A percentile compares a stretch with the other conserved stretches of the same genome.
Evolutionary conservation across 2,329 filamentous ascomycete genomes (phyloP).

Genomic region (Monilinia polystroma): DNA sequence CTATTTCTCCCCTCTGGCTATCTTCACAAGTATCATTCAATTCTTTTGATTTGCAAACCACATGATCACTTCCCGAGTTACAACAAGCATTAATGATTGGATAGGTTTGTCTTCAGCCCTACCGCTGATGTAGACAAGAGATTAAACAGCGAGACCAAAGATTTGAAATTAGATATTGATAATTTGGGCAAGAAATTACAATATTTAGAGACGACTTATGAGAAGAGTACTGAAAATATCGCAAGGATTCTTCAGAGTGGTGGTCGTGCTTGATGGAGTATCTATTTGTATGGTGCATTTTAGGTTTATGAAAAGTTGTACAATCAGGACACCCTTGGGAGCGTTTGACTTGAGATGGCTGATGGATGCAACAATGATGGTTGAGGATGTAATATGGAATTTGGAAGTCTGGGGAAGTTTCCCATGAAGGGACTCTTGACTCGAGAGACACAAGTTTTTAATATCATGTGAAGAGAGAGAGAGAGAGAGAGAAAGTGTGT

Average conservation of each 20-base stretch:
- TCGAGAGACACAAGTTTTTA: neutral
- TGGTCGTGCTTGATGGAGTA: constrained; percentile 34
- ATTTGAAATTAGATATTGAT: constrained; percentile 74
- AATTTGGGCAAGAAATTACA: constrained; percentile 84
- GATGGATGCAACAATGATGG: neutral
- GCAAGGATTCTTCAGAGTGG: constrained; percentile 74
- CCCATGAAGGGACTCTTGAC: neutral
- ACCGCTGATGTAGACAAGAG: constrained; percentile 72
- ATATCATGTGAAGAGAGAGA: constrained; percentile 1
- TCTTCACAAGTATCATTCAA: neutral
- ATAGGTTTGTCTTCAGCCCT: constrained; percentile 83
- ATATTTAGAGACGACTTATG: constrained; percentile 91
- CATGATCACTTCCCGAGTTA: constrained; percentile 19
- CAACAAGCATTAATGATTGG: constrained; percentile 19
- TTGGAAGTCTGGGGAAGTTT: neutral
- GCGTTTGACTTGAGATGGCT: neutral
- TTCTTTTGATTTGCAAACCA: neutral
- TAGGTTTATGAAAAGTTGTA: constrained; percentile 3
- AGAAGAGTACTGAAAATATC: constrained; percentile 89
- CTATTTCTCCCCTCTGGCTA: neutral
- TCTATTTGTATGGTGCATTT: neutral
- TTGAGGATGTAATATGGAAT: neutral
- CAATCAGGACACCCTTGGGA: neutral
- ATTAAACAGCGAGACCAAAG: constrained; percentile 70
- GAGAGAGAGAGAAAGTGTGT: no score